Evolutionary conservation across 495 filamentous ascomycete species (phyloP).

Genomic region (Achaetomiella virescens): DNA sequence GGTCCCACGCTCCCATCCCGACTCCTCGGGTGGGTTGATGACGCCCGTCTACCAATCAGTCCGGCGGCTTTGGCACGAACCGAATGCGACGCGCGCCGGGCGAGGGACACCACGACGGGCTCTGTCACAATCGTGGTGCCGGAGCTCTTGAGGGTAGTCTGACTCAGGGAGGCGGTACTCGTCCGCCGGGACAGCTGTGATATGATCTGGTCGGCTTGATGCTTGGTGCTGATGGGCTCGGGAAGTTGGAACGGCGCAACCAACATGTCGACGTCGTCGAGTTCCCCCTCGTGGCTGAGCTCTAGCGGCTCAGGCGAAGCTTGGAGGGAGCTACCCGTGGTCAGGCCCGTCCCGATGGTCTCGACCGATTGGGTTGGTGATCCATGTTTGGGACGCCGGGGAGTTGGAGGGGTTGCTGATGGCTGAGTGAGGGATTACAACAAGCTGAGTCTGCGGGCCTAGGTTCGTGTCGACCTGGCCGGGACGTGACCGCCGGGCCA

Average conservation of each 20-base stretch:
- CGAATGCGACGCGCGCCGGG: constrained; percentile 42
- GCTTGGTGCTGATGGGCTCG: constrained; percentile 30
- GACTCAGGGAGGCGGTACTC: constrained; percentile 32
- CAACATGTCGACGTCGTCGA: constrained; percentile 20
- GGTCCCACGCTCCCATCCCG: constrained; percentile 85
- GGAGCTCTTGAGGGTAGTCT: constrained; percentile 23
- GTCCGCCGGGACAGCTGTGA: constrained; percentile 29
- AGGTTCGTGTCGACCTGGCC: constrained; percentile 37
- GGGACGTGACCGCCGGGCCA: constrained; percentile 33
- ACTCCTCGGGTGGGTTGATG: constrained; percentile 63
- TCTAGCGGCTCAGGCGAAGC: constrained; percentile 39
- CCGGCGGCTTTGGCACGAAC: constrained; percentile 28
- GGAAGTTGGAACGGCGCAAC: constrained; percentile 34
- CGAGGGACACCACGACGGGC: constrained; percentile 32
- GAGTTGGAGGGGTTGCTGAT: constrained; percentile 39
- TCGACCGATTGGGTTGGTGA: constrained; percentile 40
- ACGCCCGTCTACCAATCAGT: constrained; percentile 50
- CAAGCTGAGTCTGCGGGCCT: constrained; percentile 27
- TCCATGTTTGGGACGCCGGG: constrained; percentile 36
- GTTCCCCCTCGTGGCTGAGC: constrained; percentile 18
- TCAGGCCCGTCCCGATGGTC: constrained; percentile 27
- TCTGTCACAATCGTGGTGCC: constrained; percentile 36
- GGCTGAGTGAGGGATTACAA: constrained; percentile 32
- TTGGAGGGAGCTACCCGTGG: constrained; percentile 36
- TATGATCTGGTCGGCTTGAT: constrained; percentile 1